phyloP scores from a whole-genome alignment of 345 rosid genomes.

The Anacardium occidentale region DNA sequence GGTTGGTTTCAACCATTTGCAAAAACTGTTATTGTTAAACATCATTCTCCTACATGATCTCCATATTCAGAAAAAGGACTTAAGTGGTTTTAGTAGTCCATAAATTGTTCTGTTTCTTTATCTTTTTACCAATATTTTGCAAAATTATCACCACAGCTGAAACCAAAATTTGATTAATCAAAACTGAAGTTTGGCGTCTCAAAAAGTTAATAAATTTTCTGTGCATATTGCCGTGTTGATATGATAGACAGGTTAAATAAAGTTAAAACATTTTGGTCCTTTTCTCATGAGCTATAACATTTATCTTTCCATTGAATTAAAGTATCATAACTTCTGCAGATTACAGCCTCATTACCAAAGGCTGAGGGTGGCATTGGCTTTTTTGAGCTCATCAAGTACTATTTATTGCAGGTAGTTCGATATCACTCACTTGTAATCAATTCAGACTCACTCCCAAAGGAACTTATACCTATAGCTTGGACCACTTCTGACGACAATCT shows the following conservation, averaged over 20 bases:
- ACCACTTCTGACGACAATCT: constrained; percentile 47
- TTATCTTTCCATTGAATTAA: neutral
- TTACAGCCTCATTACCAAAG: neutral
- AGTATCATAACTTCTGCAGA: neutral
- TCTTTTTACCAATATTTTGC: neutral
- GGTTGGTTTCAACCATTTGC: neutral
- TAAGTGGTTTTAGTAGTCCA: neutral
- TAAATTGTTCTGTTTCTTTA: neutral
- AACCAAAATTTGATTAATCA: neutral
- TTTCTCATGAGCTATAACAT: neutral
- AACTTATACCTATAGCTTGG: constrained; percentile 89
- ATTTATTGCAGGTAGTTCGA: constrained; percentile 70
- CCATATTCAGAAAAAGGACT: neutral
- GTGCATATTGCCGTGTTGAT: neutral
- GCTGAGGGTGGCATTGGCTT: neutral
- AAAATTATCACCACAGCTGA: neutral
- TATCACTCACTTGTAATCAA: constrained; percentile 90
- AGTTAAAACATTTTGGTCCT: neutral
- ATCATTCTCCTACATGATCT: neutral
- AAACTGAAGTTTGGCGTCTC: neutral
- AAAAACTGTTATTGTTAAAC: too few species aligned
- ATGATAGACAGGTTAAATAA: neutral
- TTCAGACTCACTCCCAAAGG: constrained; percentile 74
- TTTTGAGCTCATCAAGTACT: constrained; percentile 16
- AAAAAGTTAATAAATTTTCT: neutral